Evolutionary conservation across 2,329 filamentous ascomycete species (phyloP).

Genomic region (Clonostachys sp.): DNA sequence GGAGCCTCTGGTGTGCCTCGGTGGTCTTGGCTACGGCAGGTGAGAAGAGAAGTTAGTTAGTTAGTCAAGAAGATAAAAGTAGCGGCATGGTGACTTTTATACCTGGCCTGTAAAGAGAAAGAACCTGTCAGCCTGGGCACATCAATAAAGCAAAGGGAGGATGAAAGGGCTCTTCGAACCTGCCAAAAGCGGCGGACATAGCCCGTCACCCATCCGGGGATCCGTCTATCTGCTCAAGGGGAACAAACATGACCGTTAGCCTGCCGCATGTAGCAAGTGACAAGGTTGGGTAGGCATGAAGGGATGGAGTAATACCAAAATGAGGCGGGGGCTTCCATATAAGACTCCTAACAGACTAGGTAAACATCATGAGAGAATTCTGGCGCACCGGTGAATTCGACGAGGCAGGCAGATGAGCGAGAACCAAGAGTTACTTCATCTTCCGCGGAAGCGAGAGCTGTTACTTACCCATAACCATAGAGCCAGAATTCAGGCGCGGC

Average conservation of each 20-base stretch:
- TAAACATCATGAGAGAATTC: too few species aligned
- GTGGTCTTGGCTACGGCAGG: slow-evolving; percentile 72
- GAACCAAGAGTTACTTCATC: too few species aligned
- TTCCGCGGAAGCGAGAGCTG: not conserved
- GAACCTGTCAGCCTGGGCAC: not conserved
- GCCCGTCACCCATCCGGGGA: slow-evolving; percentile 87
- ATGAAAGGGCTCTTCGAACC: slow-evolving; percentile 48
- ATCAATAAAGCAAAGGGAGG: slow-evolving; percentile 5
- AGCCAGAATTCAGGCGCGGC: slow-evolving; percentile 75
- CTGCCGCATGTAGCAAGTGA: too few species aligned
- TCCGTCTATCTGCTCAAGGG: slow-evolving; percentile 60
- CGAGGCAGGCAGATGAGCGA: too few species aligned
- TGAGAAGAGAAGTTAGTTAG: not conserved
- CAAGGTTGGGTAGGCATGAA: too few species aligned
- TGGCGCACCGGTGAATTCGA: too few species aligned
- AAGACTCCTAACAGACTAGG: slow-evolving; percentile 58
- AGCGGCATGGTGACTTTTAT: slow-evolving; percentile 3
- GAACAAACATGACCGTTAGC: not conserved
- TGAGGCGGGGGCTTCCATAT: slow-evolving; percentile 98
- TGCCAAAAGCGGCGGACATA: slow-evolving; percentile 98
- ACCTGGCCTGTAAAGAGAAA: slow-evolving; percentile 22
- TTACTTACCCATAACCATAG: slow-evolving; percentile 85
- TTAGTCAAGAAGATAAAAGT: slow-evolving; percentile 3
- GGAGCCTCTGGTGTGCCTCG: slow-evolving; percentile 84
- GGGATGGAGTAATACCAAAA: slow-evolving; percentile 59